phyloP scores from a whole-genome alignment of 2,329 filamentous ascomycete genomes.

The Xenoacremonium recifei region DNA sequence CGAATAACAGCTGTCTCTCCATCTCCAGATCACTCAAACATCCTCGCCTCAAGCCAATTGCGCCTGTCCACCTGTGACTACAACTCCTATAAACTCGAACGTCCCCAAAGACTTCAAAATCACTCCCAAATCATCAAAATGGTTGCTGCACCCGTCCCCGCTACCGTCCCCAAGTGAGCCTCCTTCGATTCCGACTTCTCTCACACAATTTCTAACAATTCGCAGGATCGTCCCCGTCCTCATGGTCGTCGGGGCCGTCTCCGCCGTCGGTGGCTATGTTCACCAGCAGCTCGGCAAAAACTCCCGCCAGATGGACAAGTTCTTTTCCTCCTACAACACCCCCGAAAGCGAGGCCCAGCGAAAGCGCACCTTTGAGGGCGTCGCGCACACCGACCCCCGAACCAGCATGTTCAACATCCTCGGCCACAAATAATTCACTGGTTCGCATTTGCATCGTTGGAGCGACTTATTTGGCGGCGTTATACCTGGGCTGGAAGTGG shows the following conservation, averaged over 20 bases:
- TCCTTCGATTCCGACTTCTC: background rate
- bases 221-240: background rate
- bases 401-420: slow-evolving; percentile 30
- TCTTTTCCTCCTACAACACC: slow-evolving; percentile 34
- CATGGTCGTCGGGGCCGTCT: slow-evolving; percentile 1
- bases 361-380: slow-evolving; percentile 25
- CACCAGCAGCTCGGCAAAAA: slow-evolving; percentile 25
- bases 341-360: slow-evolving; percentile 31
- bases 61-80: too few relatives aligned
- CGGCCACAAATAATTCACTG: slow-evolving; percentile 15
- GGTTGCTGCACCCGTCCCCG: background rate
- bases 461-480: background rate
- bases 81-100: too few relatives aligned
- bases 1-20: background rate
- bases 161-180: background rate
- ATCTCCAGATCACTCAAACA: background rate
- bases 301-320: slow-evolving; percentile 30
- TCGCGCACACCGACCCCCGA: slow-evolving; percentile 24
- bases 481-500: slow-evolving; percentile 3
- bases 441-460: background rate
- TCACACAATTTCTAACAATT: background rate
- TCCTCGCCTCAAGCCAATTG: background rate
- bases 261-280: slow-evolving; percentile 28
- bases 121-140: background rate
- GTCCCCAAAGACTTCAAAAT: background rate